Evolutionary conservation across 2,329 filamentous ascomycete genomes (phyloP), one percentile per base, ranked within the genome.

Genomic region (Ustulina deusta): DNA sequence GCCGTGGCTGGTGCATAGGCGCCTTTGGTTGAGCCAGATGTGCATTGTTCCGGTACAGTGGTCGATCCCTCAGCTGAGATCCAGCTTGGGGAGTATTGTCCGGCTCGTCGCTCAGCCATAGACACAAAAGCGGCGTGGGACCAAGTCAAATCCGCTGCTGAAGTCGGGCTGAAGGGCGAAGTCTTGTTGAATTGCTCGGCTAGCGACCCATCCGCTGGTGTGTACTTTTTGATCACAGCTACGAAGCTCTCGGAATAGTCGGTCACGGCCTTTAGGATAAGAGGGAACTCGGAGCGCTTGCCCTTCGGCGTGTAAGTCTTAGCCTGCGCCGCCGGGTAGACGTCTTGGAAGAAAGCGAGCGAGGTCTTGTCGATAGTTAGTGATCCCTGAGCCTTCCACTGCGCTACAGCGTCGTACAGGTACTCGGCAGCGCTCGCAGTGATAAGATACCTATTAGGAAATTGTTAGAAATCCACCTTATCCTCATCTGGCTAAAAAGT

Each of bases 71-170:
- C 49, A 66, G 69, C 17, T 71, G 73, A 27, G 20, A 74, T 68
- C 73, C 76, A 79, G 67, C 72, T 74, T 1, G 77, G 74, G 0
- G 76, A 74, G 58, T 79, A 76, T 38, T 78, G 72, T 15, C 77
- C 76, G 0, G 75, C 74, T 20, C 82, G 81, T 46, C 82, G 81
- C 58, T 80, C 77, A 25, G 77, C 74, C 73, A 82, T 81, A 2
- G 83, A 84, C 49, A 87, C 74, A 72, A 87, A 85, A 0, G 90
- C 85, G 1, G 90, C 89, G 71, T 92, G 93, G 0, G 90, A 92
- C 91, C 91, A 93, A 2, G 91, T 93, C 32, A 93, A 81, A 70
- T 86, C 82, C 17, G 72, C 73, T 1, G 85, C 85, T 6, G 83
- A 85, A 1, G 81, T 74, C 0, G 83, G 83, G 0, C 74, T 72